Conservation (phyloP, 768 basidiomycete genomes). For the Rhizopogon salebrosus region DNA sequence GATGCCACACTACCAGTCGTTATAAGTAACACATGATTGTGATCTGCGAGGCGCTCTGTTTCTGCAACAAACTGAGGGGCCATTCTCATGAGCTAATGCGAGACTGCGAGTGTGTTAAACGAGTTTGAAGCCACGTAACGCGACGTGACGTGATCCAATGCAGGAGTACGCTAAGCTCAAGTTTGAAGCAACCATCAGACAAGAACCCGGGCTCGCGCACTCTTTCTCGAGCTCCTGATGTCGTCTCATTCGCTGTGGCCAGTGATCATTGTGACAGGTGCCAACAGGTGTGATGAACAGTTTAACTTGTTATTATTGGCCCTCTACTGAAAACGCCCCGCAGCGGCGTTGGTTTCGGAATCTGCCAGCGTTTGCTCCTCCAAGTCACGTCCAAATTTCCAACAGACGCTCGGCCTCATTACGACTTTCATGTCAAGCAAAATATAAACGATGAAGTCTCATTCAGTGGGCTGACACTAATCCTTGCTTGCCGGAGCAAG, state of each 20-base stretch:
- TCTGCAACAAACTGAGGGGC: slow-evolving; percentile 20
- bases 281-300: slow-evolving; percentile 50
- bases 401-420: slow-evolving; percentile 46
- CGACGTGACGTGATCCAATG: too few species aligned
- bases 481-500: slow-evolving; percentile 74
- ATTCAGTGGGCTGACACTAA: slow-evolving; percentile 62
- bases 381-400: slow-evolving; percentile 53
- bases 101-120: too few species aligned
- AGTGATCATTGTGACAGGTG: slow-evolving; percentile 64
- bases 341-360: slow-evolving; percentile 75
- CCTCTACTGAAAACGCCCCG: too few species aligned
- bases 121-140: too few species aligned
- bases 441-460: slow-evolving; percentile 16
- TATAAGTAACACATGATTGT: slow-evolving; percentile 70
- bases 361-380: slow-evolving; percentile 71
- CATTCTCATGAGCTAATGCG: too few species aligned
- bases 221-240: slow-evolving; percentile 18
- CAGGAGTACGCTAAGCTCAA: too few species aligned
- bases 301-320: neutral
- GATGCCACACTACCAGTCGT: slow-evolving; percentile 95
- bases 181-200: neutral
- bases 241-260: slow-evolving; percentile 27
- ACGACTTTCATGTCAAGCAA: slow-evolving; percentile 9
- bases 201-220: neutral
- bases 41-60: slow-evolving; percentile 18